Evolutionary conservation across 257 asterid species (phyloP).

Genomic region (Leonotis leonurus): DNA sequence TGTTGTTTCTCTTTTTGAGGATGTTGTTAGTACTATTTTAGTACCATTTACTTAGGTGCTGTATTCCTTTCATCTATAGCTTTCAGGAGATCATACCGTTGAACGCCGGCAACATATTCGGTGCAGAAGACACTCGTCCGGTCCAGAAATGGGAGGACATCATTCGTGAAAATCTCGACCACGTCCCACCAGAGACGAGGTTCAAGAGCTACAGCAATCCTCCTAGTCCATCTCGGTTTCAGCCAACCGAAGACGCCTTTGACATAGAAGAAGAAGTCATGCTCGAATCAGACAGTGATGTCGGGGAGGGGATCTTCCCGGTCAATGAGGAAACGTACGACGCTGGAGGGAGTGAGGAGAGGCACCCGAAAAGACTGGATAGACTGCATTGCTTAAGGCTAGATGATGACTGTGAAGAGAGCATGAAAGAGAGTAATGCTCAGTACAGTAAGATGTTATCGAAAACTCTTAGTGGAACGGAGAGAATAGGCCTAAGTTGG

Average conservation of each 20-base stretch:
- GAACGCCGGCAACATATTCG: slow-evolving; percentile 89
- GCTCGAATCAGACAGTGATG: slow-evolving; percentile 66
- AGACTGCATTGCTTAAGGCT: slow-evolving; percentile 45
- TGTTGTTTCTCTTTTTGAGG: no score
- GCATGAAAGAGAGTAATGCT: slow-evolving; percentile 21
- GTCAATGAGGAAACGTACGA: slow-evolving; percentile 49
- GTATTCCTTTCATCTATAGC: slow-evolving; percentile 34
- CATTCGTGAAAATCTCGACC: slow-evolving; percentile 76
- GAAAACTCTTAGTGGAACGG: slow-evolving; percentile 55
- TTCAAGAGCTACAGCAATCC: slow-evolving; percentile 85
- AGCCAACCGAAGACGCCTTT: slow-evolving; percentile 60
- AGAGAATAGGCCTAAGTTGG: slow-evolving; percentile 88
- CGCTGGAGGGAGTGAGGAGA: no score
- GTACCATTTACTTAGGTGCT: no score
- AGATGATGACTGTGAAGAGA: slow-evolving; percentile 40
- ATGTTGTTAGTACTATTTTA: no score
- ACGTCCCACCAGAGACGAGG: slow-evolving; percentile 43
- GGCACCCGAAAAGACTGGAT: slow-evolving; percentile 32
- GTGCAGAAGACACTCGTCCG: slow-evolving; percentile 87
- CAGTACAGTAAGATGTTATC: slow-evolving; percentile 35
- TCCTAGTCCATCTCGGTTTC: slow-evolving; percentile 80
- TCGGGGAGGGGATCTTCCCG: slow-evolving; percentile 71
- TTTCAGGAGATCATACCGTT: slow-evolving; percentile 95
- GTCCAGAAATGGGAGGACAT: slow-evolving; percentile 79
- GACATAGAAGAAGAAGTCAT: slow-evolving; percentile 55